These are phyloP conservation scores for Trichopus zeylanicus DNA, from an alignment of 116 monocot species.

Conservation along the genomic window DNA sequence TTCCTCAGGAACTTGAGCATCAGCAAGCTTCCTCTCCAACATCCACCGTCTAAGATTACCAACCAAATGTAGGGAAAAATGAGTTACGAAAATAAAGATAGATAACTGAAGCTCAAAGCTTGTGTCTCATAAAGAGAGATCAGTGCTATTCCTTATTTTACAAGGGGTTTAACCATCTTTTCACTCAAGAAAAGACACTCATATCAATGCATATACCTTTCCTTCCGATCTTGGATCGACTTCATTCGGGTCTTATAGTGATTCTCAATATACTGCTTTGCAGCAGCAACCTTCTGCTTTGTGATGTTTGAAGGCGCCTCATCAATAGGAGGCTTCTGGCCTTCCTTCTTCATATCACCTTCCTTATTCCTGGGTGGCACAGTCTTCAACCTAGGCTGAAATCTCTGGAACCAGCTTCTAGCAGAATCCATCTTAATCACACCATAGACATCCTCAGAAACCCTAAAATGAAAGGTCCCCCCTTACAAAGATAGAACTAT, in stretches of 20 bases:
- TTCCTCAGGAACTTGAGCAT: constrained; percentile 94
- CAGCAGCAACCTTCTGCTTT: constrained; percentile 85
- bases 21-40: constrained; percentile 94
- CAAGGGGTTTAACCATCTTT: too few species aligned
- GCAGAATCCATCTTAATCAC: constrained; percentile 72
- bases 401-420: constrained; percentile 81
- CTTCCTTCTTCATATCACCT: constrained; percentile 22
- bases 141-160: too few species aligned
- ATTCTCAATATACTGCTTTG: constrained; percentile 91
- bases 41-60: constrained; percentile 57
- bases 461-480: background rate
- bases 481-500: background rate
- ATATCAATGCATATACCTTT: constrained; percentile 38
- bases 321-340: constrained; percentile 53
- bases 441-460: background rate
- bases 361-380: constrained; percentile 34
- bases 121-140: too few species aligned
- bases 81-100: background rate
- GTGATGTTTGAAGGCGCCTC: constrained; percentile 72
- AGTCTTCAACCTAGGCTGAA: constrained; percentile 55
- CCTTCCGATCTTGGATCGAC: constrained; percentile 73
- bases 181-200: too few species aligned
- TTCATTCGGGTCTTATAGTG: constrained; percentile 88
- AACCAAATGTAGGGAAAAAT: background rate
- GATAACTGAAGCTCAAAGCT: background rate